A percentile compares a stretch with the other conserved stretches of the same genome.
phyloP scores from a whole-genome alignment of 495 filamentous ascomycete genomes.

The Penicillium roqueforti region DNA sequence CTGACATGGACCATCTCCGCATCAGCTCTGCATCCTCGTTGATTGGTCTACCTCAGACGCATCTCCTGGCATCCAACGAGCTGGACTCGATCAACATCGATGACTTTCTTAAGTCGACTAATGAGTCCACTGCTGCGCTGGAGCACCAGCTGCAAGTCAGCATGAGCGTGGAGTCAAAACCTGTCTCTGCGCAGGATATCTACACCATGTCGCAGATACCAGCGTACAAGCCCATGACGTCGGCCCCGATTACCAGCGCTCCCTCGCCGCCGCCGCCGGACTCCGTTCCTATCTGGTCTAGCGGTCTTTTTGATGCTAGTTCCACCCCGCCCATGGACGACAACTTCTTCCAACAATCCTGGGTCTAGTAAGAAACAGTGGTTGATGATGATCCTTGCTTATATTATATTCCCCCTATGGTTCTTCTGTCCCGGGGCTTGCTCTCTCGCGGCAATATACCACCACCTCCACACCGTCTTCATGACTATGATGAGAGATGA shows the following conservation, averaged over 20 bases:
- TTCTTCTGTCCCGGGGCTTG: constrained; percentile 10
- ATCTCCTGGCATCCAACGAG: constrained; percentile 50
- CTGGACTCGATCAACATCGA: constrained; percentile 58
- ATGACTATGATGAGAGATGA: constrained; percentile 54
- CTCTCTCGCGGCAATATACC: constrained; percentile 35
- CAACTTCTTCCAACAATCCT: constrained; percentile 31
- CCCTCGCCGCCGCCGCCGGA: constrained; percentile 31
- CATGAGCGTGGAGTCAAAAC: constrained; percentile 40
- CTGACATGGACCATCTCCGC: constrained; percentile 51
- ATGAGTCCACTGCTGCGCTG: constrained; percentile 44
- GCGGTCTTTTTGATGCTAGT: constrained; percentile 32
- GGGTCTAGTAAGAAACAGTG: constrained; percentile 30
- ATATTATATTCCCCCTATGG: constrained; percentile 10
- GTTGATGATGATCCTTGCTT: constrained; percentile 13
- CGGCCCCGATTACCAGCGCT: constrained; percentile 12
- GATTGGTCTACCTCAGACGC: constrained; percentile 48
- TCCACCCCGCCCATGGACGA: constrained; percentile 35
- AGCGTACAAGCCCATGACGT: constrained; percentile 24
- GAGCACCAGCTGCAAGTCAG: constrained; percentile 46
- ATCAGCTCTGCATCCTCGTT: constrained; percentile 51
- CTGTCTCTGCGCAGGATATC: constrained; percentile 31
- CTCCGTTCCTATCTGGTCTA: constrained; percentile 37
- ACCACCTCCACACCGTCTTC: constrained; percentile 50
- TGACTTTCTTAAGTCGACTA: constrained; percentile 55
- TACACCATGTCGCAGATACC: constrained; percentile 34